Evolutionary conservation across 2,329 filamentous ascomycete genomes (phyloP).

Genomic region (Drechslerella dactyloides): DNA sequence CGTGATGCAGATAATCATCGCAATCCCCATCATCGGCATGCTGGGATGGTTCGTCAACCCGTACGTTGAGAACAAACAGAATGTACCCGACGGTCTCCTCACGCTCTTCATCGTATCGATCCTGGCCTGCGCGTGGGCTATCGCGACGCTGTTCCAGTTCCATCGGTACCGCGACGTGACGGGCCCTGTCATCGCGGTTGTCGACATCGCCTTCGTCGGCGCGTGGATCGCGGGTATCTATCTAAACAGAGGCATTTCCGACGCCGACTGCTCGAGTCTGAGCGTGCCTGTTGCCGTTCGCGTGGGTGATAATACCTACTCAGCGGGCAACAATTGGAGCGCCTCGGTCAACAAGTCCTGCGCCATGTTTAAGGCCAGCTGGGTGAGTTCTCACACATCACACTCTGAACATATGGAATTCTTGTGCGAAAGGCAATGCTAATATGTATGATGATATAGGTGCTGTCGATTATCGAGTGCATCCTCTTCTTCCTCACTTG

Average conservation of each 20-base stretch:
- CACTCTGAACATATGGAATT: background rate
- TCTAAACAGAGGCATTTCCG: conserved; percentile 66
- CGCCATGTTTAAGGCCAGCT: conserved; percentile 88
- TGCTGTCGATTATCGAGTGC: conserved; percentile 74
- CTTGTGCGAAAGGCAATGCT: conserved; percentile 4
- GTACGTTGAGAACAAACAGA: conserved; percentile 65
- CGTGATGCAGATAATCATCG: conserved; percentile 34
- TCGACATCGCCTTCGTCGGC: conserved; percentile 67
- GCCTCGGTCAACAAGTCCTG: conserved; percentile 75
- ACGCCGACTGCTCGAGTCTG: conserved; percentile 72
- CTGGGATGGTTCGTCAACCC: conserved; percentile 70
- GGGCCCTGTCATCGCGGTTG: conserved; percentile 67
- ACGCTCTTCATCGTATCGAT: conserved; percentile 72
- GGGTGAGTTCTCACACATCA: conserved; percentile 70
- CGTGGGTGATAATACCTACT: conserved; percentile 69
- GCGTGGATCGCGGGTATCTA: conserved; percentile 70
- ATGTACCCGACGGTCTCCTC: conserved; percentile 69
- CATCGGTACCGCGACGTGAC: conserved; percentile 68
- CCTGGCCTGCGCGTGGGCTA: conserved; percentile 68
- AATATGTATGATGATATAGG: conserved; percentile 11
- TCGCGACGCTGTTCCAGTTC: conserved; percentile 72
- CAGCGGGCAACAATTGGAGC: conserved; percentile 63
- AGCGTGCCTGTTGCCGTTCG: conserved; percentile 59
- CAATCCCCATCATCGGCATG: conserved; percentile 70
- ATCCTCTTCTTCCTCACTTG: conserved; percentile 81